Conservation (phyloP, 108 stramenopile species). For the Nannochloropsis granulata region DNA sequence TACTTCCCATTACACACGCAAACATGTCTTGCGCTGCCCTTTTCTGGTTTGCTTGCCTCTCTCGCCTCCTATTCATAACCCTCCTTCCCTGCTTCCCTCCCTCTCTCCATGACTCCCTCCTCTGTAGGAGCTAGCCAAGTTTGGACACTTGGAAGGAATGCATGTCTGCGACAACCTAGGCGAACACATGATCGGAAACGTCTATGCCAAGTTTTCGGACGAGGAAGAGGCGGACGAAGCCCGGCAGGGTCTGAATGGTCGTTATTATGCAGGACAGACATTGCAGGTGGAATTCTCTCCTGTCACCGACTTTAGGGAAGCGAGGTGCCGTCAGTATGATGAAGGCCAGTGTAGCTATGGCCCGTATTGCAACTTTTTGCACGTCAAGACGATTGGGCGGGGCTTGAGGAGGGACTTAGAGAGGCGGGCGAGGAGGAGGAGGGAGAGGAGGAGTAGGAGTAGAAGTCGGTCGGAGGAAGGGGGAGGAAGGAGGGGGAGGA, state of each 20-base stretch:
- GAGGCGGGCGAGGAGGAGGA: background rate
- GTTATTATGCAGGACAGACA: slow-evolving; percentile 75
- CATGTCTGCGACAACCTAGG: slow-evolving; percentile 93
- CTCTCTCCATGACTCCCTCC: too few relatives aligned
- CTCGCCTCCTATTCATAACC: slow-evolving; percentile 22
- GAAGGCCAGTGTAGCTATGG: slow-evolving; percentile 64
- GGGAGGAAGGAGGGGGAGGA: background rate
- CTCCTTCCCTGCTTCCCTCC: too few relatives aligned
- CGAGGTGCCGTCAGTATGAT: slow-evolving; percentile 81
- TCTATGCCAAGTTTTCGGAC: slow-evolving; percentile 75
- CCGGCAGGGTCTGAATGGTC: slow-evolving; percentile 63
- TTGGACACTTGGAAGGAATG: slow-evolving; percentile 79
- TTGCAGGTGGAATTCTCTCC: slow-evolving; percentile 82
- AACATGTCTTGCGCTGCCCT: background rate
- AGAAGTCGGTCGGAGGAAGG: background rate
- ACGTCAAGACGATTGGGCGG: slow-evolving; percentile 40
- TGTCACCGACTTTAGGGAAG: slow-evolving; percentile 88
- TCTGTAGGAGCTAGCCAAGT: slow-evolving; percentile 62
- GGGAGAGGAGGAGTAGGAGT: background rate
- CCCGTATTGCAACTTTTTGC: slow-evolving; percentile 97
- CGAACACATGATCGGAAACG: slow-evolving; percentile 90
- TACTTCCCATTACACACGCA: background rate
- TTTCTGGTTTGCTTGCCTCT: slow-evolving; percentile 12
- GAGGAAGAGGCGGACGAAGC: slow-evolving; percentile 90
- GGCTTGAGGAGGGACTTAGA: slow-evolving; percentile 19